A percentile compares a stretch with the other conserved stretches of the same genome.
phyloP scores from a whole-genome alignment of 2,329 filamentous ascomycete genomes.

The Teratosphaeria destructans region DNA sequence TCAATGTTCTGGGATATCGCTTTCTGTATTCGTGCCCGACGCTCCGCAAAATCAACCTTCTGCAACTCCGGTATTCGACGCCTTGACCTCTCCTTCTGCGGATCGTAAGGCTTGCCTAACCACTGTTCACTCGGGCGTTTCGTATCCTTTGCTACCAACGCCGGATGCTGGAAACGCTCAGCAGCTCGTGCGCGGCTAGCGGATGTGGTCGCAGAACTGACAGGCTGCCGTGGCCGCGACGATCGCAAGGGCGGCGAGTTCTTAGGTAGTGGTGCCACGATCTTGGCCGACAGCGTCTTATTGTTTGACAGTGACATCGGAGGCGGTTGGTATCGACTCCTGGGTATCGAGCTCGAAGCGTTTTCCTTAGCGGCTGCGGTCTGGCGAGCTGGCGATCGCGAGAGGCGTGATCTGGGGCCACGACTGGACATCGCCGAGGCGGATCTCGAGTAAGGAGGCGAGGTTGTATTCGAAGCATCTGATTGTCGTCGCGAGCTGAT shows the following conservation, averaged over 20 bases:
- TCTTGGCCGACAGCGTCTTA: conserved; percentile 55
- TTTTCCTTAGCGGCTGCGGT: conserved; percentile 18
- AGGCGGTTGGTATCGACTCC: conserved; percentile 26
- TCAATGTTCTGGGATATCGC: conserved; percentile 78
- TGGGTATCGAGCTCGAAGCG: conserved; percentile 12
- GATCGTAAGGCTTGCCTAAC: conserved; percentile 72
- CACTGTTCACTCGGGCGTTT: conserved; percentile 42
- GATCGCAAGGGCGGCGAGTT: conserved; percentile 70
- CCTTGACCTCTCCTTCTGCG: conserved; percentile 39
- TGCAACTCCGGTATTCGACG: conserved; percentile 51
- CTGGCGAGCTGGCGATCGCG: conserved; percentile 21
- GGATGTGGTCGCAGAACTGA: conserved; percentile 63
- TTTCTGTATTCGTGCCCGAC: conserved; percentile 70
- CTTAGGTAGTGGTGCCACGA: conserved; percentile 59
- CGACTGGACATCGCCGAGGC: conserved; percentile 19
- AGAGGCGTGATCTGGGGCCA: conserved; percentile 12
- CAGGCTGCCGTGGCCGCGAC: conserved; percentile 68
- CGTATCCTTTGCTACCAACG: conserved; percentile 23
- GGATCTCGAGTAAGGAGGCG: conserved; percentile 17
- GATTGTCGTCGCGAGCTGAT: conserved; percentile 20
- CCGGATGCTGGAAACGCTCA: conserved; percentile 39
- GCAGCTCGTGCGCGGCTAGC: conserved; percentile 57
- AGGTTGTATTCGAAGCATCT: conserved; percentile 23
- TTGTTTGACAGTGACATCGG: conserved; percentile 17
- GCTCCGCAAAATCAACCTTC: conserved; percentile 74